Conservation (phyloP, 73 alveolate genomes). For the Blepharisma stoltei region DNA sequence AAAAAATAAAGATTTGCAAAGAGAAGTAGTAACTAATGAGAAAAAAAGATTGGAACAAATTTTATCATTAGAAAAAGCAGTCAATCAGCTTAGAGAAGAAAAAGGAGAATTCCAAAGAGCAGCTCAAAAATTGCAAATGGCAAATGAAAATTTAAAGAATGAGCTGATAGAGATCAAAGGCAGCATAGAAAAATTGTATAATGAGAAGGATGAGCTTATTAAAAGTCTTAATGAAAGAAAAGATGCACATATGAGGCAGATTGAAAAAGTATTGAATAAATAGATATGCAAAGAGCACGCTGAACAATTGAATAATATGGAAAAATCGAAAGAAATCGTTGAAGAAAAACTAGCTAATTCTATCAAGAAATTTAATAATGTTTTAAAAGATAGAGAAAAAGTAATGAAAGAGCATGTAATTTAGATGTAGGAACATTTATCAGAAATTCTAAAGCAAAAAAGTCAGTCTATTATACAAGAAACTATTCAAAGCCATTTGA, state of each 20-base stretch:
- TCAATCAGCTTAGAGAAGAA: not conserved
- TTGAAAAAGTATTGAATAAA: not conserved
- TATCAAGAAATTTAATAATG: not conserved
- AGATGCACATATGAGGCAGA: not conserved
- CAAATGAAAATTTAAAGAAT: not conserved
- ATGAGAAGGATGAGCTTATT: not conserved
- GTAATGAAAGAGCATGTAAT: not conserved
- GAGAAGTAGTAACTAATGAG: not conserved
- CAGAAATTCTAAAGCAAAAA: not conserved
- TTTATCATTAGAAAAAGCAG: not conserved
- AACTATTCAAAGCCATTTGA: not conserved
- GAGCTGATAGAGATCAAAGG: not conserved
- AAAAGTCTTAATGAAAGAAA: not conserved
- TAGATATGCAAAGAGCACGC: not conserved
- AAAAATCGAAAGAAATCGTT: not conserved
- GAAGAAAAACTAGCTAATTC: not conserved
- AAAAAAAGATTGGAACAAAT: not conserved
- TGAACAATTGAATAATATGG: not conserved
- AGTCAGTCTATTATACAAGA: not conserved
- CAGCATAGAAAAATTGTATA: not conserved
- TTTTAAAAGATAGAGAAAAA: not conserved
- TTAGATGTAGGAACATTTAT: not conserved
- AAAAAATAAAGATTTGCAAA: not conserved
- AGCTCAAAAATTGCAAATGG: not conserved
- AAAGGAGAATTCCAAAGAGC: not conserved